These are phyloP conservation scores for Aspergillus mulundensis DNA, from an alignment of 495 filamentous ascomycete species.

Conservation along the genomic window DNA sequence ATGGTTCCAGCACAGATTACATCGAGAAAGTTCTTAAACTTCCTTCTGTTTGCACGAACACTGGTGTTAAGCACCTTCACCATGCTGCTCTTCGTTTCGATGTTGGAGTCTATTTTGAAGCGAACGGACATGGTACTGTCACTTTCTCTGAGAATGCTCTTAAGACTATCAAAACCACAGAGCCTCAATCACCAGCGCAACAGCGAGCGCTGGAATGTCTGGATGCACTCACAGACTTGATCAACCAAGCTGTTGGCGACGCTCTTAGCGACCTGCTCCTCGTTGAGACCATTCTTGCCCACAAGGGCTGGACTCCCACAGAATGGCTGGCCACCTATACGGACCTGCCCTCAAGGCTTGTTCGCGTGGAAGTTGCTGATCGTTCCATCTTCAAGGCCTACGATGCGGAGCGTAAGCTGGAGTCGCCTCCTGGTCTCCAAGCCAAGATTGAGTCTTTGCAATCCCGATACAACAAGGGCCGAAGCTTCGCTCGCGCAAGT, in stretches of 20 bases:
- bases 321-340: slow-evolving; percentile 93
- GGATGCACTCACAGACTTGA: slow-evolving; percentile 74
- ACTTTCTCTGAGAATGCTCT: slow-evolving; percentile 83
- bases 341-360: slow-evolving; percentile 94
- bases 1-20: slow-evolving; percentile 91
- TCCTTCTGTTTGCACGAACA: slow-evolving; percentile 87
- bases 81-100: slow-evolving; percentile 89
- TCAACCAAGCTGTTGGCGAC: slow-evolving; percentile 97
- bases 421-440: slow-evolving; percentile 74
- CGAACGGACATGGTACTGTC: slow-evolving; percentile 95
- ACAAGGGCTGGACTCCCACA: slow-evolving; percentile 84
- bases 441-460: slow-evolving; percentile 79
- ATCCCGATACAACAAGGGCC: slow-evolving; percentile 83
- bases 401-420: slow-evolving; percentile 85
- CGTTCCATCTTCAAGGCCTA: slow-evolving; percentile 84
- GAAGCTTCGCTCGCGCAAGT: slow-evolving; percentile 85
- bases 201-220: slow-evolving; percentile 78
- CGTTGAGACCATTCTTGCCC: slow-evolving; percentile 90
- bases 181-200: slow-evolving; percentile 89
- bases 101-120: slow-evolving; percentile 96
- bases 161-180: slow-evolving; percentile 66
- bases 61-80: slow-evolving; percentile 95
- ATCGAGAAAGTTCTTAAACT: slow-evolving; percentile 83
- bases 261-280: slow-evolving; percentile 94
- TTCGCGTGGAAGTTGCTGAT: slow-evolving; percentile 83